Conservation (phyloP, 768 basidiomycete genomes). For the Kwoniella mangroviensis region DNA sequence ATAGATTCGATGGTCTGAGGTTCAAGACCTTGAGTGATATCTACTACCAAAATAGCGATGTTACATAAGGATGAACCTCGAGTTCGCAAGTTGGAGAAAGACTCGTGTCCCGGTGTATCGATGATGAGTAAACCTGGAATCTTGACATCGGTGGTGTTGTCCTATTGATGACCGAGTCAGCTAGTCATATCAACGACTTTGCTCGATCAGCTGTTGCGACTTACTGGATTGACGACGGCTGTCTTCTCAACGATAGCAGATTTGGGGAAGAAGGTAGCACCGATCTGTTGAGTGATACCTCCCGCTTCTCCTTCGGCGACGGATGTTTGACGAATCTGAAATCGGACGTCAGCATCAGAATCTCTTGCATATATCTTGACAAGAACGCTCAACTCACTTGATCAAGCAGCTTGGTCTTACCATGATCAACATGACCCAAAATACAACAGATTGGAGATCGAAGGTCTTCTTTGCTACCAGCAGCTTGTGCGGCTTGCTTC, state of each 20-base stretch:
- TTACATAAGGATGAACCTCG: constrained; percentile 97
- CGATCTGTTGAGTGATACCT: constrained; percentile 99
- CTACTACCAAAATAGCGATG: constrained; percentile 97
- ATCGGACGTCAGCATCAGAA: background rate
- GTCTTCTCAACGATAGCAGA: constrained; percentile 94
- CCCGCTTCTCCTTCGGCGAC: constrained; percentile 99
- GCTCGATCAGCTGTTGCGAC: constrained; percentile 14
- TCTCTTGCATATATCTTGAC: background rate
- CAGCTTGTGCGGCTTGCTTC: constrained; percentile 82
- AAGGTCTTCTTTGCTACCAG: constrained; percentile 82
- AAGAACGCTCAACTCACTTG: constrained; percentile 66
- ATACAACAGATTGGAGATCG: constrained; percentile 99
- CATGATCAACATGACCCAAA: constrained; percentile 97
- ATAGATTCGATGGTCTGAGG: constrained; percentile 97
- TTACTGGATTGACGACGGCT: constrained; percentile 82
- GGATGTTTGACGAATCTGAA: constrained; percentile 96
- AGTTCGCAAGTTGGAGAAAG: constrained; percentile 93
- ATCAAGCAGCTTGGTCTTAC: constrained; percentile 96
- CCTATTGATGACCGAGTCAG: constrained; percentile 59
- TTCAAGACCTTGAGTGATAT: constrained; percentile 98
- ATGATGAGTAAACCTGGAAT: constrained; percentile 94
- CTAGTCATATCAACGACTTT: too few relatives aligned
- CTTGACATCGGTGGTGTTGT: constrained; percentile 86
- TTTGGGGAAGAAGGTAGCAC: constrained; percentile 98
- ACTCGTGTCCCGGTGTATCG: constrained; percentile 99